Evolutionary conservation across 169 alveolate species (phyloP).

Genomic region (Eimeria maxima): DNA sequence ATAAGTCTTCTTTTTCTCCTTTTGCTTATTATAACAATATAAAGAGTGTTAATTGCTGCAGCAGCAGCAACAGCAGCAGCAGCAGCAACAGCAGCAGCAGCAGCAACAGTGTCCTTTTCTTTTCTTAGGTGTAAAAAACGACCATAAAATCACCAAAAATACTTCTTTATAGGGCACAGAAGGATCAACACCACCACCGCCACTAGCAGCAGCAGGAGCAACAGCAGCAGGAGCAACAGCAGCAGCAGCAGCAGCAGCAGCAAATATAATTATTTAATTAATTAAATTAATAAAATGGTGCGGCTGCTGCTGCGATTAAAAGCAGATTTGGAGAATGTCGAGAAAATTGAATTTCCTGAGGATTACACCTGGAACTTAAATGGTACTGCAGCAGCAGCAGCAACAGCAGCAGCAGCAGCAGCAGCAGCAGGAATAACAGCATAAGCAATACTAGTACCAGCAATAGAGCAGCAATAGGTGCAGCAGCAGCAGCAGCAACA

Average conservation of each 20-base stretch:
- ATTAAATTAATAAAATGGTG: constrained; percentile 45
- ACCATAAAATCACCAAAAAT: neutral
- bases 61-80: neutral
- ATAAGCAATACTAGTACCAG: neutral
- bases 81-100: neutral
- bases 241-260: no score
- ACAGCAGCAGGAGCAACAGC: no score
- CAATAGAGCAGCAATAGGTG: neutral
- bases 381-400: constrained; percentile 36
- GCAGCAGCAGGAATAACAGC: neutral
- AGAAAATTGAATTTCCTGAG: constrained; percentile 51
- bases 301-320: constrained; percentile 74
- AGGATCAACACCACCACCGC: no score
- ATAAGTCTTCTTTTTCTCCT: no score
- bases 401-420: constrained; percentile 27
- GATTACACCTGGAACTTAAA: constrained; percentile 76
- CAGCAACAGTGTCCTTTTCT: neutral
- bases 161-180: no score
- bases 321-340: constrained; percentile 78
- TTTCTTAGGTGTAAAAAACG: neutral
- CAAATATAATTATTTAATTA: neutral
- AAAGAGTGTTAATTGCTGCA: neutral
- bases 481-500: neutral
- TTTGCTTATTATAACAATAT: no score
- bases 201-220: no score